These are phyloP conservation scores for Raphanus raphanistrum DNA, from an alignment of 345 rosid species.

Conservation along the genomic window DNA sequence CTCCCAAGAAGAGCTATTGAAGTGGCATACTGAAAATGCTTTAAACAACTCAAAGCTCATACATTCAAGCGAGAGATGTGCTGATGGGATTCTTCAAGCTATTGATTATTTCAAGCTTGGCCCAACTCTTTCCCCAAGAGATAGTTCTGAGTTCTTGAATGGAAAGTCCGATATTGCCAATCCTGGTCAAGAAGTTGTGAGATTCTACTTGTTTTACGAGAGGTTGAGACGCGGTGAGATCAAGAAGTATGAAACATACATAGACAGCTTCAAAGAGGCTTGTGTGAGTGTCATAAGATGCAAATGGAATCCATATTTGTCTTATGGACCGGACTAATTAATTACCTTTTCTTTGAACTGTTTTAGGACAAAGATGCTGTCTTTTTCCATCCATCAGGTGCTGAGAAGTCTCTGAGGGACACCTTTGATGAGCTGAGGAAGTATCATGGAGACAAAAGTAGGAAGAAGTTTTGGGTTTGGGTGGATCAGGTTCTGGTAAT, in stretches of 20 bases:
- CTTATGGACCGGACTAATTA: slow-evolving; percentile 1
- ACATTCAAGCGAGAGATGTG: slow-evolving; percentile 88
- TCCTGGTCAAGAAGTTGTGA: slow-evolving; percentile 61
- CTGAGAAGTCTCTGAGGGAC: slow-evolving; percentile 55
- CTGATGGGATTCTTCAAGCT: slow-evolving; percentile 90
- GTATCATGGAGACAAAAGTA: slow-evolving; percentile 66
- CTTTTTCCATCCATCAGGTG: slow-evolving; percentile 72
- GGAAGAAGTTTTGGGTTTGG: slow-evolving; percentile 73
- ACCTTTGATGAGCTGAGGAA: slow-evolving; percentile 51
- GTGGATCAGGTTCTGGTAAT: slow-evolving; percentile 64
- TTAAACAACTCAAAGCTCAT: slow-evolving; percentile 68
- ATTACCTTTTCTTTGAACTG: slow-evolving; percentile 2
- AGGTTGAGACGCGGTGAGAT: slow-evolving; percentile 89
- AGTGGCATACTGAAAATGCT: slow-evolving; percentile 88
- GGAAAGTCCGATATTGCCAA: slow-evolving; percentile 30
- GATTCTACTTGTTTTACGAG: slow-evolving; percentile 71
- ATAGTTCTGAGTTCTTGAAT: slow-evolving; percentile 45
- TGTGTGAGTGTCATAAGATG: slow-evolving; percentile 62
- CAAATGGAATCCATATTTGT: not conserved
- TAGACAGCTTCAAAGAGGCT: slow-evolving; percentile 60
- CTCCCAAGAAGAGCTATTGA: slow-evolving; percentile 93
- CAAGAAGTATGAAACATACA: slow-evolving; percentile 61
- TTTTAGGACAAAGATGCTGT: slow-evolving; percentile 58
- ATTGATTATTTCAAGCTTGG: slow-evolving; percentile 88
- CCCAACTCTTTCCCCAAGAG: slow-evolving; percentile 79